These are phyloP conservation scores for Sugiyamaella valdiviana DNA, from an alignment of 805 yeast species.

Conservation along the genomic window DNA sequence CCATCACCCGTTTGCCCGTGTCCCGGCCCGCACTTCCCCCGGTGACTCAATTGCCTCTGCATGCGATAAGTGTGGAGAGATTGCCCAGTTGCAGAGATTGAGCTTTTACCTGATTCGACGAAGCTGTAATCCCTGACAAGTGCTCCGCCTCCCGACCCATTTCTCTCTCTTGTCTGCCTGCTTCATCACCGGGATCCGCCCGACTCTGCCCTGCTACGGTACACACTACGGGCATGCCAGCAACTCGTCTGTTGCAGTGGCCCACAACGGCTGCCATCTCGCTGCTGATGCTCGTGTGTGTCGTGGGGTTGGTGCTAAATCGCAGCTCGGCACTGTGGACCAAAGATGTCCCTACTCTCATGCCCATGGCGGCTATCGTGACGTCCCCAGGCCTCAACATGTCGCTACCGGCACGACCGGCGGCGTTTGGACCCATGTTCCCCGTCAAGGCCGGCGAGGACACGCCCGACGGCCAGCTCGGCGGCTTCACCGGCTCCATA, in stretches of 20 bases:
- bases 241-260: slow-evolving; percentile 1
- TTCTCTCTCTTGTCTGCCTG: too few relatives aligned
- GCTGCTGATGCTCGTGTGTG: slow-evolving; percentile 3
- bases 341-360: slow-evolving; percentile 17
- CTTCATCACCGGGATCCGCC: too few relatives aligned
- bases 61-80: too few relatives aligned
- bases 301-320: slow-evolving; percentile 3
- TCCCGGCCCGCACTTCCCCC: too few relatives aligned
- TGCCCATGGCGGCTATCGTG: slow-evolving; percentile 24
- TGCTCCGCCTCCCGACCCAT: too few relatives aligned
- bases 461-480: slow-evolving; percentile 7
- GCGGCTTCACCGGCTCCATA: slow-evolving; percentile 23
- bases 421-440: slow-evolving; percentile 33
- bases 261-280: slow-evolving; percentile 1
- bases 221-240: neutral
- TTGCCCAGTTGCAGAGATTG: too few relatives aligned
- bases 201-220: neutral
- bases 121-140: too few relatives aligned
- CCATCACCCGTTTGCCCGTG: too few relatives aligned
- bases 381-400: slow-evolving; percentile 27
- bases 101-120: too few relatives aligned
- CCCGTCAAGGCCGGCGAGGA: slow-evolving; percentile 15
- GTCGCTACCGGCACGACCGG: slow-evolving; percentile 33
- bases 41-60: too few relatives aligned
- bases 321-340: slow-evolving; percentile 1